Conservation (phyloP, 202 grass and related monocot species). For the Carex arenaria region DNA sequence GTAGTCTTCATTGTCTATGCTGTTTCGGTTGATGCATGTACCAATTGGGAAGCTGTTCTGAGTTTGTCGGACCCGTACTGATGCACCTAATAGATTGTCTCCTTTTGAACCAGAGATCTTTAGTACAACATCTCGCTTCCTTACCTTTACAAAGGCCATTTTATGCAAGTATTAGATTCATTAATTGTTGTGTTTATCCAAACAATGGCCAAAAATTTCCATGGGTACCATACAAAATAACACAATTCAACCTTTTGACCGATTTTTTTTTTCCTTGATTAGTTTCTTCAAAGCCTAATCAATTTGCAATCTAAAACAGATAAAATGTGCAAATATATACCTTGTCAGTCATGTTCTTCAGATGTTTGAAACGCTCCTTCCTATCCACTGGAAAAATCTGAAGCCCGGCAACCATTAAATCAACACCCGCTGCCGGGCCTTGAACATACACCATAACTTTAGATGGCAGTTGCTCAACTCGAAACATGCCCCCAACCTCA, state of each 20-base stretch:
- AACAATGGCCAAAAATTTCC: background rate
- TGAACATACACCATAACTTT: slow-evolving; percentile 69
- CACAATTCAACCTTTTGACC: background rate
- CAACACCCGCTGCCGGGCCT: slow-evolving; percentile 54
- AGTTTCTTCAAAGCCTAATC: background rate
- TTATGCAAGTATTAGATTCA: background rate
- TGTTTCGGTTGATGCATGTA: slow-evolving; percentile 73
- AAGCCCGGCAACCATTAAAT: slow-evolving; percentile 81
- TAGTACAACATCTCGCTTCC: slow-evolving; percentile 62
- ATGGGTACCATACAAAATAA: background rate
- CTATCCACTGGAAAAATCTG: slow-evolving; percentile 75
- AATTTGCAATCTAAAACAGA: background rate
- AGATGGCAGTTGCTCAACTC: slow-evolving; percentile 46
- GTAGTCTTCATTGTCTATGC: slow-evolving; percentile 95
- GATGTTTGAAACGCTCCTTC: slow-evolving; percentile 42
- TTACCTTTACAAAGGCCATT: slow-evolving; percentile 21
- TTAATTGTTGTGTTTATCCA: background rate
- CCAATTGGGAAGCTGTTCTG: slow-evolving; percentile 85
- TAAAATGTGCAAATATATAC: slow-evolving; percentile 20
- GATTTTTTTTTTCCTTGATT: background rate
- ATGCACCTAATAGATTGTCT: slow-evolving; percentile 6
- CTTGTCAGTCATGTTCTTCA: slow-evolving; percentile 51
- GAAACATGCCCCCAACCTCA: slow-evolving; percentile 70
- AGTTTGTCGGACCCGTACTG: slow-evolving; percentile 53
- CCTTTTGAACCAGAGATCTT: slow-evolving; percentile 32